Conservation (phyloP, 345 rosid species). For the Populus euphratica region DNA sequence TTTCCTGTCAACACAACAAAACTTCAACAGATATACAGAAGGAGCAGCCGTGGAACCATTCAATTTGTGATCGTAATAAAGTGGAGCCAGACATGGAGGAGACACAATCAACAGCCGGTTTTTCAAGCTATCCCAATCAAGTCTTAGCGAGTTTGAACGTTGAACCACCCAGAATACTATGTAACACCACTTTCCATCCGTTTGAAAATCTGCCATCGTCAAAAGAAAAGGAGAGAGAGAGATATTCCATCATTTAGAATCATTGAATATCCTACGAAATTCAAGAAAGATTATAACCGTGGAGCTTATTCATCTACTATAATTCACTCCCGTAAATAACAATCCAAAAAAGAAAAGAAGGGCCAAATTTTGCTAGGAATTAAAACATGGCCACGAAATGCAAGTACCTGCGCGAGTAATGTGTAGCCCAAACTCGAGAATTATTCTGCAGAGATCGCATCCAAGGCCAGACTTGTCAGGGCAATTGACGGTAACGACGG, state of each 20-base stretch:
- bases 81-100: constrained; percentile 25
- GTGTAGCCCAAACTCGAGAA: constrained; percentile 69
- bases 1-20: constrained; percentile 24
- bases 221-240: background rate
- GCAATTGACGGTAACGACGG: constrained; percentile 64
- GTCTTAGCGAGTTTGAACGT: background rate
- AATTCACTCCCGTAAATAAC: background rate
- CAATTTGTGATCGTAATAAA: constrained; percentile 11
- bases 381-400: background rate
- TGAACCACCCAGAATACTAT: constrained; percentile 32
- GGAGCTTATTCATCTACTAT: too few relatives aligned
- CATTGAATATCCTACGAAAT: background rate
- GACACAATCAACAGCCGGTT: constrained; percentile 17
- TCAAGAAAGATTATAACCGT: background rate
- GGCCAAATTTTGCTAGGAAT: background rate
- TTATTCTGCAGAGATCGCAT: constrained; percentile 63
- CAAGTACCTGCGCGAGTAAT: constrained; percentile 53
- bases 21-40: constrained; percentile 21
- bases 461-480: constrained; percentile 82
- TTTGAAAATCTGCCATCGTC: constrained; percentile 23
- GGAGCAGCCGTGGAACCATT: constrained; percentile 3
- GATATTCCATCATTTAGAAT: background rate
- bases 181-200: constrained; percentile 37
- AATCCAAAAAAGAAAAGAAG: background rate
- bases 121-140: constrained; percentile 31